phyloP scores from a whole-genome alignment of 2,329 filamentous ascomycete species.

The Neopestalotiopsis clavispora region DNA sequence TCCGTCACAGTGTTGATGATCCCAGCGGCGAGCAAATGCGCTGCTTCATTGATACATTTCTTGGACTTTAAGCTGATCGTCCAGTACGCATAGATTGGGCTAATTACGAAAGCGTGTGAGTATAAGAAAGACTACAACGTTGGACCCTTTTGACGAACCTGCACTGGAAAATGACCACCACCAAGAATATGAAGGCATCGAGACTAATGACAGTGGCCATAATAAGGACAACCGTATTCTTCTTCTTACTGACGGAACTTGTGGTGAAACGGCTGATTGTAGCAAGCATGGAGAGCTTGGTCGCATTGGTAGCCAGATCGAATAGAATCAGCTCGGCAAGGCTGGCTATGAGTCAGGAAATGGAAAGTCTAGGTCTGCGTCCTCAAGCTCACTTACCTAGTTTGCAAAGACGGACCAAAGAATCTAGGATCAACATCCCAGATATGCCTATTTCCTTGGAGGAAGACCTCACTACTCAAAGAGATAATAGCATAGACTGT shows the following conservation, averaged over 20 bases:
- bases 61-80: slow-evolving; percentile 35
- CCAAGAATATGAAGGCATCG: slow-evolving; percentile 39
- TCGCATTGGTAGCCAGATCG: slow-evolving; percentile 41
- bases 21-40: slow-evolving; percentile 57
- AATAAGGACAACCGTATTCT: slow-evolving; percentile 34
- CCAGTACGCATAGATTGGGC: slow-evolving; percentile 45
- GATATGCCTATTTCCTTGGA: slow-evolving; percentile 38
- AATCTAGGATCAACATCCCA: slow-evolving; percentile 36
- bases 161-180: slow-evolving; percentile 44
- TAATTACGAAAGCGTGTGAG: slow-evolving; percentile 28
- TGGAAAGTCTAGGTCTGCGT: background rate
- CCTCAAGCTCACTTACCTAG: slow-evolving; percentile 29
- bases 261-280: slow-evolving; percentile 42
- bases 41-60: slow-evolving; percentile 53
- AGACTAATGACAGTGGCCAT: slow-evolving; percentile 36
- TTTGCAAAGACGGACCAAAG: slow-evolving; percentile 29
- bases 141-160: slow-evolving; percentile 30
- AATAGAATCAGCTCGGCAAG: slow-evolving; percentile 42
- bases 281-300: slow-evolving; percentile 46
- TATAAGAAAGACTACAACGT: slow-evolving; percentile 28
- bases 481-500: slow-evolving; percentile 36
- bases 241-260: slow-evolving; percentile 33
- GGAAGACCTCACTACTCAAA: slow-evolving; percentile 30
- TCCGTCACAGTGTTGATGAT: slow-evolving; percentile 66
- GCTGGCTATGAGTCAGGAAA: slow-evolving; percentile 19